Base-by-base conservation (phyloP, 306 rosid species). In the Abrus precatorius region DNA sequence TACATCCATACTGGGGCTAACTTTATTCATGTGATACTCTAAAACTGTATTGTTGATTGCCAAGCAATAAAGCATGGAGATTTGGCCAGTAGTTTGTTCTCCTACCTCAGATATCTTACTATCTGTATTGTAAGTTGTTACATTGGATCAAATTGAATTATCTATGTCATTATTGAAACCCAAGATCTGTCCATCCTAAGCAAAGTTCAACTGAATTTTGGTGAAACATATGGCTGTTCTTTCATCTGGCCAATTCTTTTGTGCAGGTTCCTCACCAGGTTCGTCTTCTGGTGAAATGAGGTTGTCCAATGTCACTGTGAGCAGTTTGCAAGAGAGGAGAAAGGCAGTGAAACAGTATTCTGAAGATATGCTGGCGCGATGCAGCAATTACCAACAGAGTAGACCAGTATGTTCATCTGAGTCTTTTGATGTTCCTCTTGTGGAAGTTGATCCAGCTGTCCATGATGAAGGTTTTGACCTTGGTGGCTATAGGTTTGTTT, bases 231-330 rank as follows among this genome's bases (percentile, higher is more conserved):
- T 27, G 67, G 45, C 30, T 76, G 61, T 66, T 80, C 30, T 72
- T 78, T 74, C 52, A 59, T 71, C 54, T 66, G 36, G 55, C 8
- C 49, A 49, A 65, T 75, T 48, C 69, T 76, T 77, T 71, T 84
- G 20, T 69, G 57, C 88, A 87, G 83, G 80, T 83, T 80, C 84
- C 78, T 86, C 86, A 4, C 84, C 60, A 4, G 84, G 79, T 69
- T 86, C 89, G 50, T 86, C 91, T 75, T 85, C 68, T 69, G 85
- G 78, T 64, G 89, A 88, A 79, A 64, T 83, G 47, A 85, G 84
- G 83, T 85, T 59, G 43, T 52, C 74, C 30, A 76, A 56, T 80
- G 41, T 83, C 61, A 50, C 83, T 40, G 60, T 70, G 33, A 72
- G 54, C 79, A 75, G 77, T 66, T 85, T 83, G 40, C 86, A 67